Evolutionary conservation across 2,329 filamentous ascomycete genomes (phyloP), one percentile per base, ranked within the genome.

Genomic region (Cordyceps sp.): DNA sequence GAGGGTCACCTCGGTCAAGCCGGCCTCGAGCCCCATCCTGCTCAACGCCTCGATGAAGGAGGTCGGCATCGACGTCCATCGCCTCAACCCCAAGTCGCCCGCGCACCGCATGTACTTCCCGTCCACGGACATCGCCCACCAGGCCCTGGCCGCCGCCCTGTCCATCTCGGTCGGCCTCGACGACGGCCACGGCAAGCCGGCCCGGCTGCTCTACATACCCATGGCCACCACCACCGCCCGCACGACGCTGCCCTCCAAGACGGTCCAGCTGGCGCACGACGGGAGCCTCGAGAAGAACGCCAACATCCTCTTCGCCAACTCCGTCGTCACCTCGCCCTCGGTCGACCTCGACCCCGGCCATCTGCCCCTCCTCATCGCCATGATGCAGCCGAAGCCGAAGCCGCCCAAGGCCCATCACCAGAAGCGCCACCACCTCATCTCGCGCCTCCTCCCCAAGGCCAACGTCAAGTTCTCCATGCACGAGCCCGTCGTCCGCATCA

Each of bases 81-180:
- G 88, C 16, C 68, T 98, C 33, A 88, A 98, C 50, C 78, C 83
- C 26, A 88, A 83, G 45, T 93, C 86, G 13, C 85, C 90, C 1
- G 85, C 88, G 0, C 90, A 98, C 62, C 76, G 90, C 39, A 98
- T 96, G 90, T 96, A 98, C 55, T 98, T 98, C 49, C 82, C 86
- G 3, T 74, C 79, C 16, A 78, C 84, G 38, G 90, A 94, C 49
- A 76, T 94, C 45, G 90, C 90, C 10, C 90, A 98, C 52, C 88
- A 98, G 61, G 90, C 86, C 10, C 66, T 98, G 23, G 69, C 90
- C 16, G 90, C 88, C 14, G 90, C 86, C 4, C 73, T 98, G 26
- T 93, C 90, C 1, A 81, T 98, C 34, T 88, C 88, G 0, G 67
- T 96, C 35, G 90, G 85, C 25, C 65, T 98, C 23, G 86, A 94